phyloP scores from a whole-genome alignment of 2,329 filamentous ascomycete genomes.

The Fusarium sterilihyphosum region DNA sequence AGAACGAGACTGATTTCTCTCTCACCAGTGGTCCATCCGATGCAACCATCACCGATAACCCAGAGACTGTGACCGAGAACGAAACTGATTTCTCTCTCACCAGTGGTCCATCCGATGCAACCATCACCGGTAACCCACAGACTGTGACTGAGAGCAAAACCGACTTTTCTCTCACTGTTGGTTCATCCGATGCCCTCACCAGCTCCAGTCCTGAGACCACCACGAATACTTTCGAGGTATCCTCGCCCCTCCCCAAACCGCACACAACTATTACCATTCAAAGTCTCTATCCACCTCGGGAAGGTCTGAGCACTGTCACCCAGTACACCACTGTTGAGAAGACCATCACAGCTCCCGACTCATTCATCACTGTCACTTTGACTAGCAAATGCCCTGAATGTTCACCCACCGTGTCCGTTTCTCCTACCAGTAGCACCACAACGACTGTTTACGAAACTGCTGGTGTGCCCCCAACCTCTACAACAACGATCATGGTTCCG shows the following conservation, averaged over 20 bases:
- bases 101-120: conserved; percentile 44
- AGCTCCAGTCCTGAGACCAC: conserved; percentile 45
- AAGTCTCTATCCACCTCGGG: conserved; percentile 41
- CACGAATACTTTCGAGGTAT: conserved; percentile 38
- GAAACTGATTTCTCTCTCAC: conserved; percentile 44
- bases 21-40: conserved; percentile 46
- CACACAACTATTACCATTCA: conserved; percentile 45
- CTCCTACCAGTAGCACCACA: conserved; percentile 45
- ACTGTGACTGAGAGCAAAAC: conserved; percentile 43
- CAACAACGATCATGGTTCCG: conserved; percentile 47
- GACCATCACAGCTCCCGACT: conserved; percentile 40
- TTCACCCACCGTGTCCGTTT: conserved; percentile 23
- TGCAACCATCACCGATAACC: conserved; percentile 46
- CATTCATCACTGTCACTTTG: conserved; percentile 41
- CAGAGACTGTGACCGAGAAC: conserved; percentile 47
- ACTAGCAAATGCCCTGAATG: conserved; percentile 24
- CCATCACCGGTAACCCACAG: conserved; percentile 38
- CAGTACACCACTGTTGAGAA: conserved; percentile 40
- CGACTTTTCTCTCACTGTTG: conserved; percentile 35
- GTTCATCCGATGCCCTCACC: conserved; percentile 36
- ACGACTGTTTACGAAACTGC: conserved; percentile 47
- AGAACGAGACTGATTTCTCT: conserved; percentile 43
- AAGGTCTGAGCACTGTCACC: conserved; percentile 41
- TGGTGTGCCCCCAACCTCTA: conserved; percentile 42
- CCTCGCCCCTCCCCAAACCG: conserved; percentile 20